phyloP scores from a whole-genome alignment of 108 stramenopile genomes.

The Skeletonema costatum region DNA sequence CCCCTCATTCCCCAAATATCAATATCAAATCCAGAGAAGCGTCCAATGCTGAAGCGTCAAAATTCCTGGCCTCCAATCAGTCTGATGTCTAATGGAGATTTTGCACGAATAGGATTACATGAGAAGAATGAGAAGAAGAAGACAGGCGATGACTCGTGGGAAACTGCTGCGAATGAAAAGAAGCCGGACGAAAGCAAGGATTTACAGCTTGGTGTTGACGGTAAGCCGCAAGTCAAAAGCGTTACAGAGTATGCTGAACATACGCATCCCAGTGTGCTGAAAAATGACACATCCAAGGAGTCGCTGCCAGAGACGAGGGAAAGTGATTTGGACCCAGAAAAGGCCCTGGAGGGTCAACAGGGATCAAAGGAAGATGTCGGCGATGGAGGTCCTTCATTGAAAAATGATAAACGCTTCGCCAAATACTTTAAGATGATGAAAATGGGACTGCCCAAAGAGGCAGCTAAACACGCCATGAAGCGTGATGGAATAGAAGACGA shows the following conservation, averaged over 20 bases:
- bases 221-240: conserved; percentile 49
- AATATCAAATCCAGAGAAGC: not conserved
- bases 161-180: not conserved
- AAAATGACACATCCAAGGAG: conserved; percentile 77
- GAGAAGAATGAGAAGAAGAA: not conserved
- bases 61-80: conserved; percentile 2
- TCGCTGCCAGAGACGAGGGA: conserved; percentile 83
- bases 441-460: no score
- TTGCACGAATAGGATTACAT: not conserved
- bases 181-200: not conserved
- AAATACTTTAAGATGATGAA: no score
- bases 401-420: no score
- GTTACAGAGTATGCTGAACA: conserved; percentile 66
- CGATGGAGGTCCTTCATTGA: no score
- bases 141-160: conserved; percentile 3
- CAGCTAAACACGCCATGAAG: no score
- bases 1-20: not conserved
- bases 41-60: conserved; percentile 5
- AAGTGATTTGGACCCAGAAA: conserved; percentile 60
- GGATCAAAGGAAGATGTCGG: not conserved
- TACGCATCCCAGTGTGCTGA: conserved; percentile 76
- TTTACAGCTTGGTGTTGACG: not conserved
- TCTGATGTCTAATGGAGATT: not conserved
- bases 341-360: conserved; percentile 40
- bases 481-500: no score